These are phyloP conservation scores for Lolium multiflorum DNA, from an alignment of 176 grass and related monocot species.

Conservation along the genomic window DNA sequence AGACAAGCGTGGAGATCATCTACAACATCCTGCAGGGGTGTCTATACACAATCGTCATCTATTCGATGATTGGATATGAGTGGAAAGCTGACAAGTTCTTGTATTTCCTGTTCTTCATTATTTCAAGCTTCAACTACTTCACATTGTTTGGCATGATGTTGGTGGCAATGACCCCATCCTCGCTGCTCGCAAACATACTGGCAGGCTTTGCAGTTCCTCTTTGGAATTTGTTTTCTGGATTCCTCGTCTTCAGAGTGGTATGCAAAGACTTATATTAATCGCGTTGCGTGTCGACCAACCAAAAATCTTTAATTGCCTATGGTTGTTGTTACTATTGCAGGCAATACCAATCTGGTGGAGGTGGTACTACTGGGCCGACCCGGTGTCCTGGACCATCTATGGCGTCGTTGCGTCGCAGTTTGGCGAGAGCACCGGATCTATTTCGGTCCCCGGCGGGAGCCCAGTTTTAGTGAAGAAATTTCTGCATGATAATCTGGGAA, in stretches of 20 bases:
- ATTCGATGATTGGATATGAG: slow-evolving; percentile 79
- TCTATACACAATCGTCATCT: slow-evolving; percentile 71
- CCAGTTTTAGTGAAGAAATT: slow-evolving; percentile 45
- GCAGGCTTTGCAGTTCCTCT: slow-evolving; percentile 62
- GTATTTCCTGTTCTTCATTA: slow-evolving; percentile 81
- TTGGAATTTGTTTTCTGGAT: slow-evolving; percentile 90
- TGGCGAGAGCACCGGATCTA: slow-evolving; percentile 21
- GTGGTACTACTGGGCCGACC: slow-evolving; percentile 93
- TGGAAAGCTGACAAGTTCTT: slow-evolving; percentile 74
- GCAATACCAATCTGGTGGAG: slow-evolving; percentile 88
- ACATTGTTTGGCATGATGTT: slow-evolving; percentile 83
- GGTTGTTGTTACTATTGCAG: slow-evolving; percentile 28
- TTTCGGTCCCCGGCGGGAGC: slow-evolving; percentile 51
- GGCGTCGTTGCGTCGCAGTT: slow-evolving; percentile 73
- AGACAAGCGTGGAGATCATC: slow-evolving; percentile 73
- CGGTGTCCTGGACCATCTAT: slow-evolving; percentile 83
- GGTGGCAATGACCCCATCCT: slow-evolving; percentile 65
- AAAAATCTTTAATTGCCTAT: neutral
- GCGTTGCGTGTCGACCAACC: neutral
- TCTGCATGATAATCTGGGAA: slow-evolving; percentile 58
- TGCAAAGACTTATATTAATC: slow-evolving; percentile 8
- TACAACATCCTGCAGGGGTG: slow-evolving; percentile 66
- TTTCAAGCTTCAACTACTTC: slow-evolving; percentile 80
- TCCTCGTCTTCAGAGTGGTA: slow-evolving; percentile 70
- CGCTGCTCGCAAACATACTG: slow-evolving; percentile 63